phyloP scores from a whole-genome alignment of 164 flowering plant genomes.

The Paratinospora sagittata region DNA sequence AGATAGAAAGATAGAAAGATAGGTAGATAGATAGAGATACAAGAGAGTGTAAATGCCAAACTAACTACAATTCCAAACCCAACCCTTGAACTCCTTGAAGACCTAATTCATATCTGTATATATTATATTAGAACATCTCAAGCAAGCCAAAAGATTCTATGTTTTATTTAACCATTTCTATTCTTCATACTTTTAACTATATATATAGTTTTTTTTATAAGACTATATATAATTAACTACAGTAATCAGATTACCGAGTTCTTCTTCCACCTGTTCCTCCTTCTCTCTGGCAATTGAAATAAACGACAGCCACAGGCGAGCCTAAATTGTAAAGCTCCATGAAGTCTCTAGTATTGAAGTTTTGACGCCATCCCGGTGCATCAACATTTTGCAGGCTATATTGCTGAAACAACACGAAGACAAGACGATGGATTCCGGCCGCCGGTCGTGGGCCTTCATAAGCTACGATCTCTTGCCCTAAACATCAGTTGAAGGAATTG shows the following conservation, averaged over 20 bases:
- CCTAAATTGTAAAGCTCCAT: conserved; percentile 74
- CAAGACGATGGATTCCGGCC: conserved; percentile 58
- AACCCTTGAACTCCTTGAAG: too few species aligned
- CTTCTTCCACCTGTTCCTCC: conserved; percentile 56
- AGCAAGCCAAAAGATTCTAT: neutral
- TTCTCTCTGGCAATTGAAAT: conserved; percentile 67
- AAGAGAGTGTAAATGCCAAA: too few species aligned
- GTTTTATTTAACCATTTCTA: neutral
- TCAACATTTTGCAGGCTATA: conserved; percentile 59
- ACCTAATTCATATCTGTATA: too few species aligned
- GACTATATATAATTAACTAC: too few species aligned
- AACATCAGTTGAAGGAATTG: too few species aligned
- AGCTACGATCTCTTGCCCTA: conserved; percentile 64
- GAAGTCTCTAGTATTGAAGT: conserved; percentile 63
- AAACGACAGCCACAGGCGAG: conserved; percentile 57
- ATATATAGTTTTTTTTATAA: too few species aligned
- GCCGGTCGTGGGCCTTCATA: conserved; percentile 69
- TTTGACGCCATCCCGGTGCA: conserved; percentile 73
- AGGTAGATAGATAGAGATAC: too few species aligned
- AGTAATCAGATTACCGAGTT: neutral
- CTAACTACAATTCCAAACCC: too few species aligned
- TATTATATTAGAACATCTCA: neutral
- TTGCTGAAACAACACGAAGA: conserved; percentile 53
- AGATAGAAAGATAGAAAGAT: too few species aligned
- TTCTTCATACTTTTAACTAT: too few species aligned